These are phyloP conservation scores for Saccharum hybrid DNA, from an alignment of 202 grass and related monocot species.

Conservation along the genomic window DNA sequence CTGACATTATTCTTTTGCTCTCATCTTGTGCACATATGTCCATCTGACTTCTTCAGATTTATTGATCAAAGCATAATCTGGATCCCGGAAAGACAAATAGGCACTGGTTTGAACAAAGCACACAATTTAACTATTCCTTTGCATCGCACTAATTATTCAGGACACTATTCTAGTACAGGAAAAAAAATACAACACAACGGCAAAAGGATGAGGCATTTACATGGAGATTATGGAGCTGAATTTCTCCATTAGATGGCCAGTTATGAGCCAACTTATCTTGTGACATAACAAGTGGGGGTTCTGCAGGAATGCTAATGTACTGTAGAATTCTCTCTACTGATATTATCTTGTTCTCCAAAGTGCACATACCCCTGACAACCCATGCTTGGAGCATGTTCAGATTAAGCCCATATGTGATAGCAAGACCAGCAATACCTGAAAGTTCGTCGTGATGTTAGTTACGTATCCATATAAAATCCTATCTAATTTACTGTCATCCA, in stretches of 20 bases:
- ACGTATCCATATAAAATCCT: slow-evolving; percentile 3
- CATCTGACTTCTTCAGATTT: too few species aligned
- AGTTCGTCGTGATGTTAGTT: slow-evolving; percentile 23
- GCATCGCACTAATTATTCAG: too few species aligned
- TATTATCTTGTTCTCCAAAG: slow-evolving; percentile 80
- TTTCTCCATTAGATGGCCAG: slow-evolving; percentile 79
- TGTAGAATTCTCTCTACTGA: slow-evolving; percentile 94
- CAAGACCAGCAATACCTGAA: slow-evolving; percentile 85
- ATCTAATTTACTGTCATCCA: too few species aligned
- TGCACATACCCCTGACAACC: slow-evolving; percentile 77
- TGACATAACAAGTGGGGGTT: slow-evolving; percentile 71
- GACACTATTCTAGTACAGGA: background rate
- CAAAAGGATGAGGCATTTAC: slow-evolving; percentile 41
- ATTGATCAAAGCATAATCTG: too few species aligned
- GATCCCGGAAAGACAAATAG: too few species aligned
- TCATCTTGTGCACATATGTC: too few species aligned
- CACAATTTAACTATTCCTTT: too few species aligned
- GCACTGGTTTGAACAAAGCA: too few species aligned
- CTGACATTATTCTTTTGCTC: too few species aligned
- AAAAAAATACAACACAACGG: background rate
- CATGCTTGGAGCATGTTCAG: slow-evolving; percentile 76
- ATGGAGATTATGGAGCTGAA: slow-evolving; percentile 60
- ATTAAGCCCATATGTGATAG: slow-evolving; percentile 91
- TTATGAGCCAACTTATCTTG: slow-evolving; percentile 44
- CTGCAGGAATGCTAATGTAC: slow-evolving; percentile 73